phyloP scores from a whole-genome alignment of 768 basidiomycete species.

The Leccinellum luteum region DNA sequence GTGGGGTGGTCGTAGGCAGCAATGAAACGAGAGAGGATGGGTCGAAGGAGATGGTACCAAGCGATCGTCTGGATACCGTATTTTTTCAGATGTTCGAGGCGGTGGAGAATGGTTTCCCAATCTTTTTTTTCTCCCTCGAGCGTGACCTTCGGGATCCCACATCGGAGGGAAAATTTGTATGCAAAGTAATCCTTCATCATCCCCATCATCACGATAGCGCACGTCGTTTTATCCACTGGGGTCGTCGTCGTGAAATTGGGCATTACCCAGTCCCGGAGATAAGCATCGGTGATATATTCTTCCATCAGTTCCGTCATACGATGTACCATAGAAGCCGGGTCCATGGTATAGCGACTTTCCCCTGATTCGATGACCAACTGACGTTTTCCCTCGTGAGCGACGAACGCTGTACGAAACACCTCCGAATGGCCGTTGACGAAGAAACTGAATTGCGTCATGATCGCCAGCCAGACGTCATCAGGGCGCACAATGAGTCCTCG shows the following conservation, averaged over 20 bases:
- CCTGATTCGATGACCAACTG: conserved; percentile 25
- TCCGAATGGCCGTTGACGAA: conserved; percentile 39
- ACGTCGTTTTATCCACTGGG: conserved; percentile 34
- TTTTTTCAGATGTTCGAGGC: conserved; percentile 38
- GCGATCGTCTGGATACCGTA: conserved; percentile 37
- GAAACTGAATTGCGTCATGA: conserved; percentile 37
- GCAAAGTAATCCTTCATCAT: conserved; percentile 41
- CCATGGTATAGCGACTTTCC: conserved; percentile 23
- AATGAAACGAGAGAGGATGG: conserved; percentile 38
- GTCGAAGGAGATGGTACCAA: conserved; percentile 41
- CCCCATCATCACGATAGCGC: conserved; percentile 42
- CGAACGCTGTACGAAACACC: conserved; percentile 31
- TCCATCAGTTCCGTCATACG: conserved; percentile 23
- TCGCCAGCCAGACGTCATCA: conserved; percentile 46
- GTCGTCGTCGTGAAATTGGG: conserved; percentile 48
- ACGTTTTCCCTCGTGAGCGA: conserved; percentile 24
- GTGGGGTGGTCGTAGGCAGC: conserved; percentile 34
- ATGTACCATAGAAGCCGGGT: conserved; percentile 32
- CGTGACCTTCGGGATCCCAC: conserved; percentile 46
- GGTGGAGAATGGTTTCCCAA: conserved; percentile 35
- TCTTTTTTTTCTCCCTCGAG: conserved; percentile 42
- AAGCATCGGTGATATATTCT: conserved; percentile 21
- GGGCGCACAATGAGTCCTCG: conserved; percentile 42
- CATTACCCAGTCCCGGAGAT: conserved; percentile 39
- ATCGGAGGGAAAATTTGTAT: conserved; percentile 30